Evolutionary conservation across 2,329 filamentous ascomycete species (phyloP).

Genomic region (Phyllosticta citriasiana): DNA sequence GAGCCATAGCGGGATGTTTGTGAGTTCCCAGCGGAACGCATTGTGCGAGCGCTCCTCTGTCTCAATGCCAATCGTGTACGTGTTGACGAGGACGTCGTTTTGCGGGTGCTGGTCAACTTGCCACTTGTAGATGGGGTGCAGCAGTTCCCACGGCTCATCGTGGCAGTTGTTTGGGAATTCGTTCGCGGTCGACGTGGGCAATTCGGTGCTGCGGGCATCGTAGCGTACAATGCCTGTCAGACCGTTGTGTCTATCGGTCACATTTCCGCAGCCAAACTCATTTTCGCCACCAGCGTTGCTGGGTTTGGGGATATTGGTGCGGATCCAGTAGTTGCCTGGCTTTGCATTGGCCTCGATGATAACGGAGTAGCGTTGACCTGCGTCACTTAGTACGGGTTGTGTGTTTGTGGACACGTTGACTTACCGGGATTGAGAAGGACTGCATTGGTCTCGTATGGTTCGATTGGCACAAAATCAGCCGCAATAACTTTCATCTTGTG

Average conservation of each 20-base stretch:
- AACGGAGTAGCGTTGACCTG: constrained; percentile 37
- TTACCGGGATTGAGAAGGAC: constrained; percentile 14
- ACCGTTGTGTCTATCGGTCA: constrained; percentile 16
- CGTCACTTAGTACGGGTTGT: not conserved
- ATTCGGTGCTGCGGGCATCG: constrained; percentile 10
- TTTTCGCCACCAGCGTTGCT: not conserved
- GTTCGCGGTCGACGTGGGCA: constrained; percentile 13
- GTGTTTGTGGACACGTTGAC: not conserved
- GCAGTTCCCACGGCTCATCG: constrained; percentile 18
- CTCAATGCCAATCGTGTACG: constrained; percentile 16
- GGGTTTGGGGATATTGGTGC: constrained; percentile 13
- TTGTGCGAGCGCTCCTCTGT: constrained; percentile 7
- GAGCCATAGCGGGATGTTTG: constrained; percentile 18
- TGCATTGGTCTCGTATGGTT: constrained; percentile 24
- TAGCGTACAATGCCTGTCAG: constrained; percentile 18
- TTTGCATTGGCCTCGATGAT: constrained; percentile 32
- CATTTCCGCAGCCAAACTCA: constrained; percentile 17
- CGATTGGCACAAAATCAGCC: constrained; percentile 26
- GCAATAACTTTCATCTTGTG: constrained; percentile 29
- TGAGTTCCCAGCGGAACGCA: constrained; percentile 17
- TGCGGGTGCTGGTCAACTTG: constrained; percentile 13
- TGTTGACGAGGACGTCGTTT: constrained; percentile 14
- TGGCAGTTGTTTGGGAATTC: constrained; percentile 15
- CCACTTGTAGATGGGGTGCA: constrained; percentile 20
- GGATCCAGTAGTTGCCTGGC: constrained; percentile 20